These are phyloP conservation scores for Curvularia sp. DNA, from an alignment of 2,329 filamentous ascomycete species.

Conservation along the genomic window DNA sequence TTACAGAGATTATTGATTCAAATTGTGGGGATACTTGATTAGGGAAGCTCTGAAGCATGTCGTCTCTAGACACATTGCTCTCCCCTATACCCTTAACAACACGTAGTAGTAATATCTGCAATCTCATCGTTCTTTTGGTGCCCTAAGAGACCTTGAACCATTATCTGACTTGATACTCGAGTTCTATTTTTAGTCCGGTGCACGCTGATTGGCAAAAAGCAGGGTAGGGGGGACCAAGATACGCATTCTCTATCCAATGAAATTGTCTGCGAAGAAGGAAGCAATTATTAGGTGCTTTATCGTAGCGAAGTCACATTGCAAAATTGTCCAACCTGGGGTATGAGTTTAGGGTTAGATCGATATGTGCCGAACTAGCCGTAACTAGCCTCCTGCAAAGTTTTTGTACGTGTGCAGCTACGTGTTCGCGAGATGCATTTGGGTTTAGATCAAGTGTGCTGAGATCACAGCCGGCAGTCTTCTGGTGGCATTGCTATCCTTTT, in stretches of 20 bases:
- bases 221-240: not conserved
- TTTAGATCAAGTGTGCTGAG: not conserved
- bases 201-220: slow-evolving; percentile 9
- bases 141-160: not conserved
- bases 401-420: not conserved
- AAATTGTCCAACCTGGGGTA: not conserved
- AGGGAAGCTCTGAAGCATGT: not conserved
- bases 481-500: not conserved
- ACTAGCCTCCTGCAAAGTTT: not conserved
- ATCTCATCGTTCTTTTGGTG: not conserved
- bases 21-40: not conserved
- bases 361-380: not conserved
- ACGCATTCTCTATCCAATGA: not conserved
- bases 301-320: not conserved
- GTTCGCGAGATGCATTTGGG: not conserved
- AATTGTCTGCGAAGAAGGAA: not conserved
- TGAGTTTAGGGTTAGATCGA: not conserved
- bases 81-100: not conserved
- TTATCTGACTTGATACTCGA: slow-evolving; percentile 4
- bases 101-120: not conserved
- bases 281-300: not conserved
- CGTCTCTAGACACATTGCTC: not conserved
- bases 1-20: not conserved
- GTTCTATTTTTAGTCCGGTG: slow-evolving; percentile 11
- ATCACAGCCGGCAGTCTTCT: not conserved